phyloP scores from a whole-genome alignment of 2,329 filamentous ascomycete genomes.

The Coniochaeta pulveracea region DNA sequence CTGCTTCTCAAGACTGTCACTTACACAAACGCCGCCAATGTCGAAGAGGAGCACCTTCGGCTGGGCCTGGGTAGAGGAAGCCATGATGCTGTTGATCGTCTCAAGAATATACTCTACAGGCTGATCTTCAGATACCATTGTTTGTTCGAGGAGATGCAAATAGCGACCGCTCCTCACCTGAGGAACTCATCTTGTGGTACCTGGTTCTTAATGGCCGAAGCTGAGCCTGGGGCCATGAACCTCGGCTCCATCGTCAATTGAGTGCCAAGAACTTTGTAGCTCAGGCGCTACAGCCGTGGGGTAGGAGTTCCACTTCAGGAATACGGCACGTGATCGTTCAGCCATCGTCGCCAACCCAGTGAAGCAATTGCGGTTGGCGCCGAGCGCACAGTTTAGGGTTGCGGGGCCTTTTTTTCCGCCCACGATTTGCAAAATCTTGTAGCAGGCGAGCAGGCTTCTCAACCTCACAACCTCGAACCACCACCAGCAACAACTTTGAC shows the following conservation, averaged over 20 bases:
- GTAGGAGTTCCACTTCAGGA: too few relatives aligned
- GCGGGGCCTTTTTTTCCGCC: constrained; percentile 23
- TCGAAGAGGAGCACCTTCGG: constrained; percentile 82
- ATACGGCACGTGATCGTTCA: constrained; percentile 3
- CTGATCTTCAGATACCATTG: constrained; percentile 13
- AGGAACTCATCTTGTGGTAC: too few relatives aligned
- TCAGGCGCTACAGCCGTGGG: too few relatives aligned
- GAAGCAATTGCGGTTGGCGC: constrained; percentile 4
- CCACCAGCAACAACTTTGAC: constrained; percentile 20
- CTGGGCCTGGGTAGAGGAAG: constrained; percentile 28
- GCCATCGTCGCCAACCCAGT: constrained; percentile 23
- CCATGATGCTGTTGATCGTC: constrained; percentile 25
- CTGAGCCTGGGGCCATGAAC: constrained; percentile 5
- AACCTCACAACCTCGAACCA: constrained; percentile 16
- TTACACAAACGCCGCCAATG: constrained; percentile 92
- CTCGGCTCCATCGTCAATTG: constrained; percentile 7
- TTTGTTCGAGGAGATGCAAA: too few relatives aligned
- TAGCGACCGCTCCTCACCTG: too few relatives aligned
- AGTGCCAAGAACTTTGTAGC: too few relatives aligned
- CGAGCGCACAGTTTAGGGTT: constrained; percentile 16
- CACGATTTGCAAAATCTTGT: constrained; percentile 21
- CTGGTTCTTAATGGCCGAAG: not conserved
- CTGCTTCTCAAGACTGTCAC: constrained; percentile 33
- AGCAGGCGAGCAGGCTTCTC: constrained; percentile 13
- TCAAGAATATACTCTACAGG: constrained; percentile 18